Conservation (phyloP, 257 asterid species). For the Solanum piurae region DNA sequence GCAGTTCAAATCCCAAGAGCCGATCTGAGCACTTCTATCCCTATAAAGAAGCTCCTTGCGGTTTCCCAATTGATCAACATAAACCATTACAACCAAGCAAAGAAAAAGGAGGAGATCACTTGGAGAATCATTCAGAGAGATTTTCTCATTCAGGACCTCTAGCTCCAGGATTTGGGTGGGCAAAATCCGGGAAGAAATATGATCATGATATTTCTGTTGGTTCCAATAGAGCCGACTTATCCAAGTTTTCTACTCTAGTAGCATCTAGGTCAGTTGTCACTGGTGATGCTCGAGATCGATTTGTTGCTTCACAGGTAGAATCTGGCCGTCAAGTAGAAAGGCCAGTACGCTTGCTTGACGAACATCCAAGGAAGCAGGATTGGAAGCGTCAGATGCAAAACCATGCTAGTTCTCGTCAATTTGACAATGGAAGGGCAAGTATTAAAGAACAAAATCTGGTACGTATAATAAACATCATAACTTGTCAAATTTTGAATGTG, state of each 20-base stretch:
- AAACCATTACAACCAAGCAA: constrained; percentile 15
- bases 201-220: constrained; percentile 15
- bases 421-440: constrained; percentile 29
- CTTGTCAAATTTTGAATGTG: not conserved
- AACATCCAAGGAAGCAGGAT: constrained; percentile 32
- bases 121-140: constrained; percentile 20
- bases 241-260: constrained; percentile 36
- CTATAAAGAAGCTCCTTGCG: constrained; percentile 23
- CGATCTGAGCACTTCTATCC: constrained; percentile 26
- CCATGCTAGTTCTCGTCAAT: constrained; percentile 25
- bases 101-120: constrained; percentile 26
- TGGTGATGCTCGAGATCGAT: constrained; percentile 25
- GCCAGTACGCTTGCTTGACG: constrained; percentile 31
- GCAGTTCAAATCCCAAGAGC: constrained; percentile 31
- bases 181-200: constrained; percentile 26
- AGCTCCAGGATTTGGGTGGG: constrained; percentile 44
- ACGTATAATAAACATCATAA: constrained; percentile 4
- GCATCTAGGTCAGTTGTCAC: constrained; percentile 40
- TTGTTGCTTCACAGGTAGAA: constrained; percentile 16
- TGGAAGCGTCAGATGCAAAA: constrained; percentile 18
- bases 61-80: constrained; percentile 22
- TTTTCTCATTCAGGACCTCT: constrained; percentile 62
- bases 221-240: constrained; percentile 23
- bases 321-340: constrained; percentile 23
- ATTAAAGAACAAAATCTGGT: constrained; percentile 37